Evolutionary conservation across 345 rosid species (phyloP).

Genomic region (Litchi chinensis): DNA sequence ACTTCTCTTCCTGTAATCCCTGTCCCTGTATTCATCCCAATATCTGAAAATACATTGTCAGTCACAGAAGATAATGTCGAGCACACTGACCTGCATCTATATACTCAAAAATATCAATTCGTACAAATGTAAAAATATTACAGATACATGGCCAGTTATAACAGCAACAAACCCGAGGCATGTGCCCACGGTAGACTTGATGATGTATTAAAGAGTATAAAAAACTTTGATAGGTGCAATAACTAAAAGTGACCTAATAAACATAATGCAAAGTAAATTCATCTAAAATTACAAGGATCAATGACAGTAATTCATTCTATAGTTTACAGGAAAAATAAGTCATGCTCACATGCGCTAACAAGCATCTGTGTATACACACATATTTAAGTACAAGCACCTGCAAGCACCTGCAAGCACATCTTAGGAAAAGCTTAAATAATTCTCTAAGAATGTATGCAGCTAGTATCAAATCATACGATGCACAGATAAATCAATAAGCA

Average conservation of each 20-base stretch:
- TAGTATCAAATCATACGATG: no score
- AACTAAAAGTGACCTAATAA: neutral
- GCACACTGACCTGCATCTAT: neutral
- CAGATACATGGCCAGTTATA: neutral
- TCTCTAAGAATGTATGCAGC: no score
- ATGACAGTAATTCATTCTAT: neutral
- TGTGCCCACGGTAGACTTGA: neutral
- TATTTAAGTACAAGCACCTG: neutral
- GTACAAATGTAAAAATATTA: neutral
- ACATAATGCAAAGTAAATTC: neutral
- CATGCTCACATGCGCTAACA: neutral
- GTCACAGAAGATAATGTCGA: neutral
- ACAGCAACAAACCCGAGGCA: neutral
- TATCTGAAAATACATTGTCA: constrained; percentile 33
- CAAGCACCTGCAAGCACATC: no score
- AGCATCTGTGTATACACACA: neutral
- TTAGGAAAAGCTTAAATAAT: neutral
- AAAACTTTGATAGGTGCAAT: neutral
- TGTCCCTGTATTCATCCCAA: constrained; percentile 52
- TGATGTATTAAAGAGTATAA: neutral
- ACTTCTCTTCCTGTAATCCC: constrained; percentile 47
- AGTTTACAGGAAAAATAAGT: no score
- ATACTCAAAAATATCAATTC: neutral
- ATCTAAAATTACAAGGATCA: neutral
- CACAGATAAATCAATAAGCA: neutral